These are phyloP conservation scores for Hamigera avellanea DNA, from an alignment of 495 filamentous ascomycete genomes.

Conservation along the genomic window DNA sequence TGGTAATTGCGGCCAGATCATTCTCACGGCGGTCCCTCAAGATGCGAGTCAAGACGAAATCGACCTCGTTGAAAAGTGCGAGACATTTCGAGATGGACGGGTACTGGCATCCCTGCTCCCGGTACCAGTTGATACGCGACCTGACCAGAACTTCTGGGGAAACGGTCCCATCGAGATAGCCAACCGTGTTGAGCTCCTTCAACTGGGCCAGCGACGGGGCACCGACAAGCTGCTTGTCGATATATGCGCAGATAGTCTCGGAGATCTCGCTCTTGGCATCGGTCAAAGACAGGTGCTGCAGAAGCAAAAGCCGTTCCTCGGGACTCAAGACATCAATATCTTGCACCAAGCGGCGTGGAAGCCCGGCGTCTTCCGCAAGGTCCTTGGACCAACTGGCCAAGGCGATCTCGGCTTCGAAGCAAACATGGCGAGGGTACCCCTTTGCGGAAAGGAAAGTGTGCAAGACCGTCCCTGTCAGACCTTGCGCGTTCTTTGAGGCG, in stretches of 20 bases:
- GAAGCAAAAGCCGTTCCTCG: constrained; percentile 35
- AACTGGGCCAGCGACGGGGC: constrained; percentile 37
- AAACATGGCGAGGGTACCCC: constrained; percentile 35
- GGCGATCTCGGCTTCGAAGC: constrained; percentile 38
- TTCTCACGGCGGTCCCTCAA: constrained; percentile 28
- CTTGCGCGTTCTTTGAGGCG: constrained; percentile 41
- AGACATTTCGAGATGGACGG: constrained; percentile 28
- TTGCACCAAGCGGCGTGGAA: constrained; percentile 35
- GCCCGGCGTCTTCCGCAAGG: constrained; percentile 16
- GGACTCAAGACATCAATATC: constrained; percentile 45
- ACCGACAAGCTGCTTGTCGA: constrained; percentile 38
- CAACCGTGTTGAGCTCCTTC: constrained; percentile 34
- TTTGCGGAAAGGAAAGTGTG: constrained; percentile 46
- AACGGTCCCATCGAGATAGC: constrained; percentile 36
- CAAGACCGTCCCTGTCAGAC: constrained; percentile 37
- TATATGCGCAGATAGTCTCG: constrained; percentile 26
- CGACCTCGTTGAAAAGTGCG: constrained; percentile 34
- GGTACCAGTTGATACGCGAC: constrained; percentile 40
- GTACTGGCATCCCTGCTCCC: constrained; percentile 29
- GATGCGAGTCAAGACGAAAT: constrained; percentile 25
- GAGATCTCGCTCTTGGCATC: constrained; percentile 17
- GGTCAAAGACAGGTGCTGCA: constrained; percentile 38
- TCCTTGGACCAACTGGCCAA: constrained; percentile 29
- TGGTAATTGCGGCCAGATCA: constrained; percentile 29
- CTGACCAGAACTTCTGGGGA: constrained; percentile 30